A percentile compares a stretch with the other conserved stretches of the same genome.
Evolutionary conservation across 192 early-diverging fungal species (phyloP).

Genomic region (Oehlia diaphana): DNA sequence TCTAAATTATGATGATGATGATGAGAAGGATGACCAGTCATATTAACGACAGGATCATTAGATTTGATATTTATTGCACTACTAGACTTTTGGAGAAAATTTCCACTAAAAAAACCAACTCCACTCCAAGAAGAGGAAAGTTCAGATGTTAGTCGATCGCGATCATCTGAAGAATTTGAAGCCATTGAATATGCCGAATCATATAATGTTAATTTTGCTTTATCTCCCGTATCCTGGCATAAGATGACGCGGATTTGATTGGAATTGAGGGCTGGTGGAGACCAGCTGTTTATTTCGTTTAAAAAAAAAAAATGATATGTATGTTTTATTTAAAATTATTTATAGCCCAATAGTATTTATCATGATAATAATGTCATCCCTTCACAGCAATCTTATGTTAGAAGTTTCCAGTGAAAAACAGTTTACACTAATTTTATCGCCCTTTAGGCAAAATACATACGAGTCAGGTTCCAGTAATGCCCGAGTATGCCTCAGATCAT

Average conservation of each 20-base stretch:
- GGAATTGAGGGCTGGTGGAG: slow-evolving; percentile 11
- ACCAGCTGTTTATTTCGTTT: slow-evolving; percentile 10
- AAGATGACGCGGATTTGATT: slow-evolving; percentile 24
- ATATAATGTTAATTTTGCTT: slow-evolving; percentile 25
- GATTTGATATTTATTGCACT: slow-evolving; percentile 18
- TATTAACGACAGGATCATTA: background rate
- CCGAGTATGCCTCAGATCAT: slow-evolving; percentile 17
- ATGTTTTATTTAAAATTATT: background rate
- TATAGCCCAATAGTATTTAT: background rate
- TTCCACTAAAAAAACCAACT: background rate
- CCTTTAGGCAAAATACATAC: slow-evolving; percentile 16
- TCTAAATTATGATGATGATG: background rate
- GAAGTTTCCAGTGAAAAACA: background rate
- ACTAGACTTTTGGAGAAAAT: slow-evolving; percentile 12
- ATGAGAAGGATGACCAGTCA: slow-evolving; percentile 4
- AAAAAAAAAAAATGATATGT: background rate
- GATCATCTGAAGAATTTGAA: slow-evolving; percentile 1
- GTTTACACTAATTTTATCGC: background rate
- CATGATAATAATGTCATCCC: background rate
- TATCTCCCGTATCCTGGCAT: slow-evolving; percentile 30
- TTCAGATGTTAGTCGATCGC: background rate
- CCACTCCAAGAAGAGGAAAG: slow-evolving; percentile 25
- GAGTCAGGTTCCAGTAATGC: slow-evolving; percentile 16
- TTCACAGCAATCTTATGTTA: background rate
- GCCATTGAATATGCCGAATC: slow-evolving; percentile 13